phyloP scores from a whole-genome alignment of 169 alveolate genomes.

The Plasmodium adleri region DNA sequence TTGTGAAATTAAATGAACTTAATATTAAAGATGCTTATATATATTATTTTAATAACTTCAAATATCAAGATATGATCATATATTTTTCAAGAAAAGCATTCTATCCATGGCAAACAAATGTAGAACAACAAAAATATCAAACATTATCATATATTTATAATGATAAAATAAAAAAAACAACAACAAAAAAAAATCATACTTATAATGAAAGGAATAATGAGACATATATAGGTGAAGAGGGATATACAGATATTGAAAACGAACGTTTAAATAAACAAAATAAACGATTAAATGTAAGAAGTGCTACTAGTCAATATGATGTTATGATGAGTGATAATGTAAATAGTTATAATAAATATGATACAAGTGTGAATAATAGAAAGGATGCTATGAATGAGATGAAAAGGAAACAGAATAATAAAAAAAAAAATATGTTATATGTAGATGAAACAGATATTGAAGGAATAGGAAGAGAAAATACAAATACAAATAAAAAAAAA shows the following conservation, averaged over 20 bases:
- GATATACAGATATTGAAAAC: too few species aligned
- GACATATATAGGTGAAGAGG: too few species aligned
- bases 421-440: background rate
- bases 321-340: background rate
- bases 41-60: slow-evolving; percentile 35
- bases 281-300: background rate
- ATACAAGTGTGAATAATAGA: too few species aligned
- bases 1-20: slow-evolving; percentile 43
- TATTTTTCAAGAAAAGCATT: slow-evolving; percentile 44
- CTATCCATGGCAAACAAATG: slow-evolving; percentile 8
- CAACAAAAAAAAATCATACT: too few species aligned
- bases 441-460: background rate
- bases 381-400: background rate
- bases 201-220: too few species aligned
- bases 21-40: slow-evolving; percentile 55
- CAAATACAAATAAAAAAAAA: background rate
- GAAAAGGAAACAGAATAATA: background rate
- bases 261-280: too few species aligned
- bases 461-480: background rate
- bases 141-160: too few species aligned
- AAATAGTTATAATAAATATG: background rate
- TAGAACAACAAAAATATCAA: background rate
- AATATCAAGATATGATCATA: slow-evolving; percentile 57
- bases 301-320: background rate
- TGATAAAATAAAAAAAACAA: too few species aligned